A percentile compares a stretch with the other conserved stretches of the same genome.
Evolutionary conservation across 305 asterid genomes (phyloP).

Genomic region (Plantago lanceolata): DNA sequence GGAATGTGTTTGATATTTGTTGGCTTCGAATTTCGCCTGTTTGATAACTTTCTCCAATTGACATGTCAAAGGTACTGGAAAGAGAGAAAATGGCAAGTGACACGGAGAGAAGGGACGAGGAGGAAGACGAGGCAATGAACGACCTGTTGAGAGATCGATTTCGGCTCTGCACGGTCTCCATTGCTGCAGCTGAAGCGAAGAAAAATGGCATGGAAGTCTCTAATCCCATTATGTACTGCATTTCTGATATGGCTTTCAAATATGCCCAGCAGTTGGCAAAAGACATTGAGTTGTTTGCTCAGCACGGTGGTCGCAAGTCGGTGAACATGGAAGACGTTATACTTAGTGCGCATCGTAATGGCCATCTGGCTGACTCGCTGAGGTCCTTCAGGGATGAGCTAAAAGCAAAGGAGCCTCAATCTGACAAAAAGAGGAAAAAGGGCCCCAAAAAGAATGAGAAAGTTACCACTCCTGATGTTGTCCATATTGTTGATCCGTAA

Average conservation of each 20-base stretch:
- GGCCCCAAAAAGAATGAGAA: constrained; percentile 41
- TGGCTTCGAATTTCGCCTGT: not conserved
- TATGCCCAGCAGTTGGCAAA: constrained; percentile 77
- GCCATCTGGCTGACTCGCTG: constrained; percentile 58
- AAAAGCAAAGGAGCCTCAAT: constrained; percentile 64
- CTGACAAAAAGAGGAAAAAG: constrained; percentile 74
- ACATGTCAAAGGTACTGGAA: not conserved
- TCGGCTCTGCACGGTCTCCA: constrained; percentile 67
- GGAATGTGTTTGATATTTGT: not conserved
- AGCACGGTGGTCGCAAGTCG: constrained; percentile 82
- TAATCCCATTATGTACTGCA: constrained; percentile 65
- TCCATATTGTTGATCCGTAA: constrained; percentile 36
- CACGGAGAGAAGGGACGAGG: constrained; percentile 64
- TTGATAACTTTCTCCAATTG: not conserved
- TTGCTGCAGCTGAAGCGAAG: constrained; percentile 86
- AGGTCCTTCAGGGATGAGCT: constrained; percentile 58
- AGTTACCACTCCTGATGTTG: constrained; percentile 30
- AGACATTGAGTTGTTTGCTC: constrained; percentile 83
- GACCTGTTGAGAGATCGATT: constrained; percentile 76
- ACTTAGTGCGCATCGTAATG: constrained; percentile 81
- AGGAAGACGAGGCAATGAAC: constrained; percentile 56
- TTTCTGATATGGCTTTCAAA: constrained; percentile 85
- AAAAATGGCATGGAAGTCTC: constrained; percentile 71
- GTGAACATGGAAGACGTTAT: constrained; percentile 94
- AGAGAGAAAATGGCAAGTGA: constrained; percentile 44